Evolutionary conservation across 768 basidiomycete genomes (phyloP), one percentile per base, ranked within the genome.

Genomic region (Agrocybe chaxingu): DNA sequence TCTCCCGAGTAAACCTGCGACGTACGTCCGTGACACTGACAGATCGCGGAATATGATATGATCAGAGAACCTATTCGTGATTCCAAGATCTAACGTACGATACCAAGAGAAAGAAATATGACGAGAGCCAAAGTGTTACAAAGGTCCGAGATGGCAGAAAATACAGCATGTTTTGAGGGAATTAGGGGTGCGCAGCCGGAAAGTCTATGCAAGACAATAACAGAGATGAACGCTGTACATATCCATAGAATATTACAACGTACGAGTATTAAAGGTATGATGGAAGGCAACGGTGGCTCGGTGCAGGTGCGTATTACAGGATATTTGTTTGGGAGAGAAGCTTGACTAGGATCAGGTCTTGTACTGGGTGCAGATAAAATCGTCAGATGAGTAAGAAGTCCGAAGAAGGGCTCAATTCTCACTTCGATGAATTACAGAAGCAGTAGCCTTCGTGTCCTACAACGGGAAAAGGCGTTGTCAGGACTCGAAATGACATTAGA

Each of bases 401-500:
- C 32, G n/a, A 33, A 7, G 9, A 46, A 45, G 33, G 46, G 43
- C 13, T 19, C 29, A 48, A 13, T n/a, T 50, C 79, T 63, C 48
- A 81, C 80, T 75, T 54, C 73, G 69, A 33, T 66, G 62, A 12
- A 82, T 76, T 10, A 82, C 70, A 7, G 66, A 60, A 10, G 75
- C 64, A 0, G 79, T 82, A 7, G 76, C 75, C 37, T 66, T 63
- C 4, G 70, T 73, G 55, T 81, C 74, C 78, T 80, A 42, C 24
- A 36, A 43, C 24, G 46, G 13, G 45, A 35, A 59, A 41, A 31
- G 55, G 48, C 51, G 54, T 53, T 29, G 41, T 57, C 16, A 56
- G 54, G 36, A 30, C 58, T 48, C 40, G 39, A 47, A 51, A 42
- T 54, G 42, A 35, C 29, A 8, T 31, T 37, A 12, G 24, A 44